A percentile compares a stretch with the other conserved stretches of the same genome.
Conservation (phyloP, 768 basidiomycete genomes). For the Termitomyces sp. region DNA sequence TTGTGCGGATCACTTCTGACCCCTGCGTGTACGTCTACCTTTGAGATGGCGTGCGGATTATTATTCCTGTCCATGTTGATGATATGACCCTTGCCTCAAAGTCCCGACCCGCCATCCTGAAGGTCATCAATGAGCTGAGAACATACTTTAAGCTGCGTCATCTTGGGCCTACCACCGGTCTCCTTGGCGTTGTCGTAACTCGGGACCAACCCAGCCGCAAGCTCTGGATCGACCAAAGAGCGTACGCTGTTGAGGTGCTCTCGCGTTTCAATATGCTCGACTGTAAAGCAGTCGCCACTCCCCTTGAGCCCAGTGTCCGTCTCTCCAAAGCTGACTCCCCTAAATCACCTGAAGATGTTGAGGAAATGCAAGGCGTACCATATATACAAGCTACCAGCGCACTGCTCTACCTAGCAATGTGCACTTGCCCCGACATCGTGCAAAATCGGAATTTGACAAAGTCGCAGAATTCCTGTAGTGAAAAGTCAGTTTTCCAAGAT, state of each 20-base stretch:
- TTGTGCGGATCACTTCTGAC: too few species aligned
- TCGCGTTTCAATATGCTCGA: slow-evolving; percentile 4
- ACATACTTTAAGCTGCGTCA: not conserved
- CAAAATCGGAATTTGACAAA: too few species aligned
- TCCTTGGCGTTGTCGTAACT: slow-evolving; percentile 2
- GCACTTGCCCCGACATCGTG: too few species aligned
- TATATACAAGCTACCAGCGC: slow-evolving; percentile 9
- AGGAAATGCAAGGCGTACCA: not conserved
- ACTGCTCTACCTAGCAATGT: too few species aligned
- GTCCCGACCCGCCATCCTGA: not conserved
- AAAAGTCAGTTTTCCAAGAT: too few species aligned
- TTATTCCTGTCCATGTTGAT: not conserved
- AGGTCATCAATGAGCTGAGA: not conserved
- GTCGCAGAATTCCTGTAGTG: too few species aligned
- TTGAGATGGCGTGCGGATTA: too few species aligned
- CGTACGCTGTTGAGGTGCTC: not conserved
- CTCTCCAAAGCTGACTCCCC: slow-evolving; percentile 2
- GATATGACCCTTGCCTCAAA: not conserved
- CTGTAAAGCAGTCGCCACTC: slow-evolving; percentile 6
- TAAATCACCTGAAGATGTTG: not conserved
- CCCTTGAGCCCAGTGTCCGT: not conserved
- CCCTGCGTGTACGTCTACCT: too few species aligned
- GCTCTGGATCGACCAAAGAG: not conserved
- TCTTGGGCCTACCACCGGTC: not conserved
- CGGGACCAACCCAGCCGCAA: not conserved